phyloP scores from a whole-genome alignment of 495 filamentous ascomycete species.

The Aspergillus baeticus region DNA sequence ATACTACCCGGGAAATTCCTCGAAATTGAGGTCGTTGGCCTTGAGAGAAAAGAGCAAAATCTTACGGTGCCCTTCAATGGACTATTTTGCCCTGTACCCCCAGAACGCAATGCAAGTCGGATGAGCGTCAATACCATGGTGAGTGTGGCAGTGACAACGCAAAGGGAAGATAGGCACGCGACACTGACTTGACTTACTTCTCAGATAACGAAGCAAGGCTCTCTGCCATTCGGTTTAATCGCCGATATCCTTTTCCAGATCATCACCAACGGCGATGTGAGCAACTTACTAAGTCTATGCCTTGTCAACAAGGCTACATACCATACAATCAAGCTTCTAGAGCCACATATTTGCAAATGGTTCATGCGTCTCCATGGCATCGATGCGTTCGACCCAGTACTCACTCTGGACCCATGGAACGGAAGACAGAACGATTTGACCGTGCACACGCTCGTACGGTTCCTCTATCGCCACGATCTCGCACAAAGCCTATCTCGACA shows the following conservation, averaged over 20 bases:
- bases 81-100: slow-evolving; percentile 3
- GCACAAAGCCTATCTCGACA: slow-evolving; percentile 21
- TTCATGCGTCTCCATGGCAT: slow-evolving; percentile 27
- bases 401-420: slow-evolving; percentile 24
- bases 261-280: slow-evolving; percentile 26
- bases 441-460: slow-evolving; percentile 23
- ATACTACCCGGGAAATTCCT: slow-evolving; percentile 11
- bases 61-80: slow-evolving; percentile 6
- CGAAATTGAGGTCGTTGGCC: slow-evolving; percentile 9
- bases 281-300: slow-evolving; percentile 22
- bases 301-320: slow-evolving; percentile 28
- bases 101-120: slow-evolving; percentile 9
- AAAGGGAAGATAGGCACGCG: slow-evolving; percentile 1
- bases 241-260: slow-evolving; percentile 34
- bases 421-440: slow-evolving; percentile 21
- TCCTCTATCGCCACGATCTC: slow-evolving; percentile 23
- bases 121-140: slow-evolving; percentile 12
- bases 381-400: slow-evolving; percentile 22
- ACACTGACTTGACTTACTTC: not conserved
- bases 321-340: slow-evolving; percentile 26
- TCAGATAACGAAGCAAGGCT: slow-evolving; percentile 17
- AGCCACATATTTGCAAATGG: slow-evolving; percentile 26
- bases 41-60: not conserved
- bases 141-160: not conserved
- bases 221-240: slow-evolving; percentile 22